phyloP scores from a whole-genome alignment of 2,329 filamentous ascomycete genomes.

The Tolypocladium album region DNA sequence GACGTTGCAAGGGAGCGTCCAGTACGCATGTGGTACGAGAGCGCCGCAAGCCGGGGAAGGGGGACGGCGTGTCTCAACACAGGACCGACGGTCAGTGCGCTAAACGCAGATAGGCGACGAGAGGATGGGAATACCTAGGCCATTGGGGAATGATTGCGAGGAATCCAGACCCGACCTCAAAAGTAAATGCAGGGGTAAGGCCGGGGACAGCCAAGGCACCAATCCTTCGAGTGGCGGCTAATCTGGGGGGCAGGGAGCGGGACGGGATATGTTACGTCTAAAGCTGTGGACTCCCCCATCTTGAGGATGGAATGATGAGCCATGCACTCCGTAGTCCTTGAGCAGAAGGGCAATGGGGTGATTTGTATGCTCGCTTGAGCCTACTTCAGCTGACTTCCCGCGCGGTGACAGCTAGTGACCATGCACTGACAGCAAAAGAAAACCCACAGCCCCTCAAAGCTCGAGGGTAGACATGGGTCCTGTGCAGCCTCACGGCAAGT shows the following conservation, averaged over 20 bases:
- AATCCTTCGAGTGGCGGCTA: neutral
- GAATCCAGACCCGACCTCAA: neutral
- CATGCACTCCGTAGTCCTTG: too few relatives aligned
- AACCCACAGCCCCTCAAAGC: neutral
- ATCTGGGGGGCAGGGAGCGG: neutral
- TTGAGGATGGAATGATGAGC: neutral
- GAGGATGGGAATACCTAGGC: neutral
- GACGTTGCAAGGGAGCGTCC: neutral
- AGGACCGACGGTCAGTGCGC: constrained; percentile 17
- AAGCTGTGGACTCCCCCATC: neutral
- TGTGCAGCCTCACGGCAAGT: neutral
- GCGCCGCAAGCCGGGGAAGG: constrained; percentile 10
- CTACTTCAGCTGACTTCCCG: neutral
- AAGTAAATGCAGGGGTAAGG: neutral
- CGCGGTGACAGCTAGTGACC: neutral
- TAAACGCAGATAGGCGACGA: neutral
- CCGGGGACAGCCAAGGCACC: neutral
- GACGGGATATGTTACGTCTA: neutral
- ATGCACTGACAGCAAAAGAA: neutral
- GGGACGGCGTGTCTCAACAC: constrained; percentile 27
- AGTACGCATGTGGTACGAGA: constrained; percentile 7
- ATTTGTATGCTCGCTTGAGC: neutral
- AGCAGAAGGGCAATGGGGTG: neutral
- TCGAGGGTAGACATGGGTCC: neutral
- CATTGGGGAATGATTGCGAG: neutral